Base-by-base conservation (phyloP, 2,329 filamentous ascomycete species). In the Alternaria ethzedia region DNA sequence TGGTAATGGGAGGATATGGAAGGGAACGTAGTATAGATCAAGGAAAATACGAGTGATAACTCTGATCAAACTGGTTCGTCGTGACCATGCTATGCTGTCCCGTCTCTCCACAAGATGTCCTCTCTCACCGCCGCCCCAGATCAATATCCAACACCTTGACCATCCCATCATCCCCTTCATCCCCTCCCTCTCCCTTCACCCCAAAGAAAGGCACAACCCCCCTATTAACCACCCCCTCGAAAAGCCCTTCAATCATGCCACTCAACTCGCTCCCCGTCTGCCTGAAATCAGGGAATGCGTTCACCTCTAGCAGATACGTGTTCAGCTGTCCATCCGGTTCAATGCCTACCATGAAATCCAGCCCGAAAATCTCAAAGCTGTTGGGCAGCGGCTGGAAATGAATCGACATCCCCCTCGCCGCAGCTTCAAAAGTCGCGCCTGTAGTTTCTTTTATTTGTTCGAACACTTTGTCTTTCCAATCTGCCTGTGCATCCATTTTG, bases 271-370 rank as follows among this genome's bases (percentile, higher is more conserved):
- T 86, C 0, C 96, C 96, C 15, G 94, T 97, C 87, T 98, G 95
- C 75, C 87, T 89, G 76, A 98, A 98, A 82, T 99, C 96, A 10
- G 96, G 96, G 81, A 97, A 99, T 0, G 95, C 93, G 83, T 99
- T 99, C 30, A 97, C 88, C 83, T 99, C 96, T 60, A 99, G 83
- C 74, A 99, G 78, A 89, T 90, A 97, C 4, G 89, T 87, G 4
- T 75, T 84, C 45, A 79, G 20, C 9, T 13, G n/a, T 3, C 61
- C 58, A 0, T 88, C 90, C 0, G 77, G 85, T 73, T 78, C 76
- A 4, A 76, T 47, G 0, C 72, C 67, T 10, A 97, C 89, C 73
- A 99, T 79, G 76, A 96, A 99, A 78, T 99, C 96, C 45, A 98
- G 80, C 0, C 96, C 96, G 78, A 92, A 99, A 8, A 96, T 84